Percentiles rank a stretch among this genome's conserved stretches.
These are phyloP conservation scores for Neopestalotiopsis sp. DNA, from an alignment of 2,329 filamentous ascomycete species.

Conservation along the genomic window DNA sequence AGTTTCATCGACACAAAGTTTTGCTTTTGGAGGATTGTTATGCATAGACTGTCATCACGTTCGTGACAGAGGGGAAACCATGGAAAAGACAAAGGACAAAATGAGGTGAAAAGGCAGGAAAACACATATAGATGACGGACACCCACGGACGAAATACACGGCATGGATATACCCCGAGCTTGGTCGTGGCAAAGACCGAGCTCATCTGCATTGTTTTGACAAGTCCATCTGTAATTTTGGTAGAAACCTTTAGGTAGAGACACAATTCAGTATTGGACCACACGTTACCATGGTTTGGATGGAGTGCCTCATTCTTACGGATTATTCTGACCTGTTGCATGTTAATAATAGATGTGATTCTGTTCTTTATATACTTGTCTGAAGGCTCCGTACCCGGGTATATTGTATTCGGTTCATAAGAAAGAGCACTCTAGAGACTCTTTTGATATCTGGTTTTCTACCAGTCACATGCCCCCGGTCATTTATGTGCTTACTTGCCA, in stretches of 20 bases:
- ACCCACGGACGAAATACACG: not conserved
- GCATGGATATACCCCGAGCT: slow-evolving; percentile 16
- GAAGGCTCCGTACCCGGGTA: not conserved
- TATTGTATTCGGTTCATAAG: not conserved
- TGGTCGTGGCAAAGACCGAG: not conserved
- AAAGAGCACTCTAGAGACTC: too few relatives aligned
- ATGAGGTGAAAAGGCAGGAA: not conserved
- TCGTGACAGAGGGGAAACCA: too few relatives aligned
- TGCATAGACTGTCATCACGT: too few relatives aligned
- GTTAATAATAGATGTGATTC: too few relatives aligned
- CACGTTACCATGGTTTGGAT: not conserved
- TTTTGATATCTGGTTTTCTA: not conserved
- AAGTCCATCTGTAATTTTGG: not conserved
- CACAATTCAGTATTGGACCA: not conserved
- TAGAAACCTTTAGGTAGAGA: slow-evolving; percentile 6
- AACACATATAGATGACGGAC: not conserved
- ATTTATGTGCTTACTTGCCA: slow-evolving; percentile 27
- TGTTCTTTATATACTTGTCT: too few relatives aligned
- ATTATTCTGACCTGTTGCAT: too few relatives aligned
- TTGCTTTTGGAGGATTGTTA: too few relatives aligned
- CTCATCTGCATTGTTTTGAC: slow-evolving; percentile 8
- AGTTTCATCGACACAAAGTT: too few relatives aligned
- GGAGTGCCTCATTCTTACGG: not conserved
- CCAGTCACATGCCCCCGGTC: not conserved
- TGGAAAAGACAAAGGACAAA: not conserved